Base-by-base conservation (phyloP, 768 basidiomycete genomes). In the Pluteus cervinus region DNA sequence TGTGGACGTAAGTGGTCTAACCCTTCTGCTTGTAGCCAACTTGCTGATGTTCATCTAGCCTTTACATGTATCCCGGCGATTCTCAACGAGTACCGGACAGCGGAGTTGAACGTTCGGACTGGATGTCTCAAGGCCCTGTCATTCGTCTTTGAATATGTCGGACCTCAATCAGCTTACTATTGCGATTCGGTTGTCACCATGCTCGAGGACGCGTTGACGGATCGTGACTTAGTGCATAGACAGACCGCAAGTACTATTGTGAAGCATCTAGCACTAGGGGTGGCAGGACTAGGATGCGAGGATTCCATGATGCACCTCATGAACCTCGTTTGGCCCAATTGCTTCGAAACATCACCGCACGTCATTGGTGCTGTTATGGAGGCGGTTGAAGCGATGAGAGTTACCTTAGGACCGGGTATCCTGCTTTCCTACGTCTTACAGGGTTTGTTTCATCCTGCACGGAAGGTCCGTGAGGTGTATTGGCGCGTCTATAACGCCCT, bases 61-160 rank as follows among this genome's bases (percentile, higher is more conserved):
- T 99, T 98, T 75, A 99, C 94, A 0, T 98, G 94, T 60, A 97
- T 99, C 41, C 96, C 96, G 2, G 96, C 94, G 11, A 96, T 99
- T 50, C 74, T 99, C 22, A 97, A 96, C 64, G 96, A 99, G 56
- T 99, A 98, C 60, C 85, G 94, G 36, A 98, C 94, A 4, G 91
- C 93, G 1, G 96, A 99, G 55, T 75, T 99, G 45, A 99, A 99
- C 61, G 96, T 99, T 33, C 86, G 96, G 37, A 99, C 94, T 3
- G 96, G 96, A 43, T 99, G 96, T 75, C 71, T 99, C 46, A 99
- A 98, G 60, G 94, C 96, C 1, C 72, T 99, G 14, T 93, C 96
- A 1, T 99, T 98, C 72, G 89, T 99, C 37, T 99, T 98, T 56
- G 96, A 98, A 72, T 99, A 99, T 53, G 93, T 98, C 47, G 96